phyloP scores from a whole-genome alignment of 2,329 filamentous ascomycete species.

The Diaporthe ilicicola region DNA sequence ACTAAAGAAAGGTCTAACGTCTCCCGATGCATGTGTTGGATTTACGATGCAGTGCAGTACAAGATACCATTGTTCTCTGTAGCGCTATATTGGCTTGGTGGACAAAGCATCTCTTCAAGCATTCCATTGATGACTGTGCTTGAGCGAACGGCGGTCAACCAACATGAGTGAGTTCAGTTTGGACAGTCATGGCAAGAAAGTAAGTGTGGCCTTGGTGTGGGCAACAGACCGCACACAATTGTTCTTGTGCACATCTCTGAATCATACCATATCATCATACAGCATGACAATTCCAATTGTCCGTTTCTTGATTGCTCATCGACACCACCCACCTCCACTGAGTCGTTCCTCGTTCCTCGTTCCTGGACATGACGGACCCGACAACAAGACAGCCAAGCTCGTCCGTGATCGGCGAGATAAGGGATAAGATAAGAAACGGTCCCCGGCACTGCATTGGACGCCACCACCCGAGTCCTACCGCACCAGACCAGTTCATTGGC shows the following conservation, averaged over 20 bases:
- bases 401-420: constrained; percentile 23
- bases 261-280: background rate
- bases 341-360: background rate
- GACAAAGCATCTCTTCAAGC: constrained; percentile 1
- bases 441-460: constrained; percentile 4
- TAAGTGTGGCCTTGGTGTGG: background rate
- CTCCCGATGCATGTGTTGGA: background rate
- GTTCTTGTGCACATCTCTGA: constrained; percentile 10
- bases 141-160: background rate
- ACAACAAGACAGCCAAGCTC: background rate
- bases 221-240: background rate
- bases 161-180: too few relatives aligned
- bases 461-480: constrained; percentile 1
- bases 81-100: background rate
- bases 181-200: too few relatives aligned
- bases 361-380: too few relatives aligned
- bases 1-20: background rate
- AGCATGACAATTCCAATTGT: background rate
- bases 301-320: background rate
- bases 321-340: background rate
- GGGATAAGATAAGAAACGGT: constrained; percentile 29
- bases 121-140: background rate
- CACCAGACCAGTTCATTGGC: background rate
- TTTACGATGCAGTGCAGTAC: background rate
- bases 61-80: background rate